Percentiles rank a stretch among this genome's conserved stretches.
These are phyloP conservation scores for Eutypella sp. DNA, from an alignment of 2,329 filamentous ascomycete genomes.

Conservation along the genomic window DNA sequence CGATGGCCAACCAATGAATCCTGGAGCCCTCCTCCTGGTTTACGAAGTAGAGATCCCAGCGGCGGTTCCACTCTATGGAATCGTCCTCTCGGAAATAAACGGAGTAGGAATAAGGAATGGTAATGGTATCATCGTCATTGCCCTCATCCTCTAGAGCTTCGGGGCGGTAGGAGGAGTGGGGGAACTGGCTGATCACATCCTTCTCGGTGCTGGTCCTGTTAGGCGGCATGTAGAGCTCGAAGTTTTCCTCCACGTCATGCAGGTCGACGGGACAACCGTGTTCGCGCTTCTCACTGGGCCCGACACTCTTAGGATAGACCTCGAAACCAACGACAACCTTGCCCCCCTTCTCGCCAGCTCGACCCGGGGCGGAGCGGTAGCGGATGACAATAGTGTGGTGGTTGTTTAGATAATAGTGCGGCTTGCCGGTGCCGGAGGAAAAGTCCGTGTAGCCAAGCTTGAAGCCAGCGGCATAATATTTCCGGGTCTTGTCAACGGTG, in stretches of 20 bases:
- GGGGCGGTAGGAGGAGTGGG: constrained; percentile 55
- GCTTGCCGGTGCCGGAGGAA: constrained; percentile 52
- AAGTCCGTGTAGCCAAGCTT: constrained; percentile 76
- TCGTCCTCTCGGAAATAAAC: constrained; percentile 85
- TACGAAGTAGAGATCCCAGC: constrained; percentile 87
- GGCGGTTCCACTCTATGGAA: constrained; percentile 72
- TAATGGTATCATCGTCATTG: constrained; percentile 61
- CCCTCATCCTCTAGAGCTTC: constrained; percentile 48
- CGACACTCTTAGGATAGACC: constrained; percentile 82
- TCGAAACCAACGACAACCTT: constrained; percentile 87
- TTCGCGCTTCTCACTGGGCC: constrained; percentile 52
- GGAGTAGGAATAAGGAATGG: constrained; percentile 81
- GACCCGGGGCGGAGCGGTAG: constrained; percentile 66
- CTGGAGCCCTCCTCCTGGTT: constrained; percentile 77
- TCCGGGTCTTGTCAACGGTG: constrained; percentile 75
- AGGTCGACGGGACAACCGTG: constrained; percentile 66
- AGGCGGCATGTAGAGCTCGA: constrained; percentile 64
- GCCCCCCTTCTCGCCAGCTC: constrained; percentile 62
- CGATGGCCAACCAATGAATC: constrained; percentile 83
- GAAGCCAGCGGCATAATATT: constrained; percentile 88
- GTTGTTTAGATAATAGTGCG: constrained; percentile 75
- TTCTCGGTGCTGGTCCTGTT: constrained; percentile 47
- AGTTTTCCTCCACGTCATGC: constrained; percentile 54
- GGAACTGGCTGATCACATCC: constrained; percentile 40
- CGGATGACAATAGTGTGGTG: constrained; percentile 82